Evolutionary conservation across 306 rosid species (phyloP).

Genomic region (Pyrus bretschneideri): DNA sequence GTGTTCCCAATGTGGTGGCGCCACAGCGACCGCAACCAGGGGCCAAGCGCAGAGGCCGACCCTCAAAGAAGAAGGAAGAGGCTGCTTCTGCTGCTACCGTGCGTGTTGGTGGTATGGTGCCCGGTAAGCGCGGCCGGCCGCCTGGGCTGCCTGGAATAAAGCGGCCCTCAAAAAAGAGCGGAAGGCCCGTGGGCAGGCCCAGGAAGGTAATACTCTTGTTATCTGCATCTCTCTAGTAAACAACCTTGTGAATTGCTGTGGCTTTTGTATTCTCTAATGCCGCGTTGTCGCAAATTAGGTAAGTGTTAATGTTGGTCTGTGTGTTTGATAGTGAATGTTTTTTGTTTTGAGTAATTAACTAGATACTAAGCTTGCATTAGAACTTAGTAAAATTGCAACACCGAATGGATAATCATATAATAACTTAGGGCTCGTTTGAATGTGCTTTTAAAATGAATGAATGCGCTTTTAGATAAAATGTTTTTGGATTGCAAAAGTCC

Average conservation of each 20-base stretch:
- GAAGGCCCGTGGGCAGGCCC: slow-evolving; percentile 74
- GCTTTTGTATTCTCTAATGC: not conserved
- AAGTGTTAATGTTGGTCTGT: not conserved
- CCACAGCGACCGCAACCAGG: slow-evolving; percentile 10
- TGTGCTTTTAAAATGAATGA: no score
- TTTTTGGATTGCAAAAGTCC: no score
- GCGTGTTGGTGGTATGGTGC: not conserved
- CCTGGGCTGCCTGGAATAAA: slow-evolving; percentile 13
- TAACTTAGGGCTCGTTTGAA: not conserved
- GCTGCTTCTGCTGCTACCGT: slow-evolving; percentile 2
- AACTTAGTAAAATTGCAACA: not conserved
- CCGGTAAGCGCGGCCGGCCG: slow-evolving; percentile 31
- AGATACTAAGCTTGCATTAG: not conserved
- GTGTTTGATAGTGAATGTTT: not conserved
- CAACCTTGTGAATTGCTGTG: not conserved
- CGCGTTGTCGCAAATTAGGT: not conserved
- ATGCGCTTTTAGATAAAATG: no score
- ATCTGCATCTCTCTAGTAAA: not conserved
- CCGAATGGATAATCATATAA: not conserved
- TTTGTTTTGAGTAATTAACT: not conserved
- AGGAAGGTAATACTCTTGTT: slow-evolving; percentile 47
- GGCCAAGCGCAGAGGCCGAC: slow-evolving; percentile 46
- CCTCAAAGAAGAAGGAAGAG: slow-evolving; percentile 28
- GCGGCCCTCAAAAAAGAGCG: slow-evolving; percentile 16
- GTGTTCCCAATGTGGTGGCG: not conserved